Conservation (phyloP, 1,284 basidiomycete species). For the Cutaneotrichosporon dermatis region DNA sequence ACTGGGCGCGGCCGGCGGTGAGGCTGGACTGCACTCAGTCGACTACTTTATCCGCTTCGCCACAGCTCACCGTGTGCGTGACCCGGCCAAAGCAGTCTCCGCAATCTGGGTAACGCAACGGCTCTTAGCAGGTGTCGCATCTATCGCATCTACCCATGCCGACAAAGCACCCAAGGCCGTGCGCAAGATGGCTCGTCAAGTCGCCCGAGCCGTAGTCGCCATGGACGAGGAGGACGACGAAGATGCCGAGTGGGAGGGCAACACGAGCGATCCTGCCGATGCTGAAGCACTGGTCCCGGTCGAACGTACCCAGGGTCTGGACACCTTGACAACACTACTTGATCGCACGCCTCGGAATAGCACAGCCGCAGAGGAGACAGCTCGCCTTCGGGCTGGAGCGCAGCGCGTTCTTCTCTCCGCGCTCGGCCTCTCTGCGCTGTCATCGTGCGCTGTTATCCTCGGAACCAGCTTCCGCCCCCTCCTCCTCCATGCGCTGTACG, state of each 20-base stretch:
- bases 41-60: constrained; percentile 74
- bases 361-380: constrained; percentile 29
- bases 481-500: constrained; percentile 76
- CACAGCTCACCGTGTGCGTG: constrained; percentile 35
- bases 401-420: constrained; percentile 54
- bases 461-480: constrained; percentile 55
- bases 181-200: constrained; percentile 61
- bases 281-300: constrained; percentile 46
- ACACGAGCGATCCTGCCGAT: constrained; percentile 10
- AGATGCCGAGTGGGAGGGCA: constrained; percentile 58
- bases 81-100: constrained; percentile 56
- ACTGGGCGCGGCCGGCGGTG: constrained; percentile 63
- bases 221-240: constrained; percentile 71
- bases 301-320: constrained; percentile 59
- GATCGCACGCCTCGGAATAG: constrained; percentile 32
- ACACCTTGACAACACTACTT: constrained; percentile 45
- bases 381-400: constrained; percentile 47
- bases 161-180: constrained; percentile 52
- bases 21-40: constrained; percentile 64
- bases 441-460: constrained; percentile 63
- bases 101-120: constrained; percentile 77
- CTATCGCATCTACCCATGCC: constrained; percentile 33
- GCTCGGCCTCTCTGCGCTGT: constrained; percentile 66
- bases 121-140: constrained; percentile 67
- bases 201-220: constrained; percentile 62